Evolutionary conservation across 2,329 filamentous ascomycete genomes (phyloP), one percentile per base, ranked within the genome.

Genomic region (Nemania bipapillata): DNA sequence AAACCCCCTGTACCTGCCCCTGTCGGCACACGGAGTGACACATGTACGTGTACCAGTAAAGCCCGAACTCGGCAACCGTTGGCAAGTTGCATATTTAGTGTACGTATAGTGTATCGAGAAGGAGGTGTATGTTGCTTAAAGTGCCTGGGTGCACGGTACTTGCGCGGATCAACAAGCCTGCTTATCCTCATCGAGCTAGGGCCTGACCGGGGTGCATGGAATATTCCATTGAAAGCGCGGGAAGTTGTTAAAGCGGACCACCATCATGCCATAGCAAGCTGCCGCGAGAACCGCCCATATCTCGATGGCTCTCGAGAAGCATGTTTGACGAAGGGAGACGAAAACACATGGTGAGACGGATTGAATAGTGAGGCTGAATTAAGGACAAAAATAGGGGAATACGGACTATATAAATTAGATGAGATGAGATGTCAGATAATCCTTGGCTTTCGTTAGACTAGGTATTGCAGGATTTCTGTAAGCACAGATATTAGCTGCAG

Each of bases 131-230:
- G 61, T 61, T 65, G 61, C 26, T 40, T 32, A 60, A n/a, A 50
- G 50, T 64, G 61, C 56, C 40, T 64, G 56, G 40, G 56, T 68
- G 65, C 55, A 68, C 61, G 63, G 66, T 69, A 69, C 66, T 58
- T 65, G 57, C 60, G 56, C 52, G 49, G 62, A 69, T 58, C 57
- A 58, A 54, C 49, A 24, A 62, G 49, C 35, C 42, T 61, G 40
- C 35, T 35, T 52, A 61, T 58, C 61, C 65, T 24, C 50, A 56
- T 65, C 32, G 24, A 68, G 65, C 56, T 65, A 68, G 56, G 50
- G 50, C 54, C 32, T 42, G 65, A 65, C 65, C 22, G 49, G 65
- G 65, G 55, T 60, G 26, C 32, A 60, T 61, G 55, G 65, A 65
- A 61, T 55, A 61, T 60, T 52, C 55, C 32, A 60, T 60, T 49